phyloP scores from a whole-genome alignment of 352 stramenopile genomes.

The Plasmopara viticola region DNA sequence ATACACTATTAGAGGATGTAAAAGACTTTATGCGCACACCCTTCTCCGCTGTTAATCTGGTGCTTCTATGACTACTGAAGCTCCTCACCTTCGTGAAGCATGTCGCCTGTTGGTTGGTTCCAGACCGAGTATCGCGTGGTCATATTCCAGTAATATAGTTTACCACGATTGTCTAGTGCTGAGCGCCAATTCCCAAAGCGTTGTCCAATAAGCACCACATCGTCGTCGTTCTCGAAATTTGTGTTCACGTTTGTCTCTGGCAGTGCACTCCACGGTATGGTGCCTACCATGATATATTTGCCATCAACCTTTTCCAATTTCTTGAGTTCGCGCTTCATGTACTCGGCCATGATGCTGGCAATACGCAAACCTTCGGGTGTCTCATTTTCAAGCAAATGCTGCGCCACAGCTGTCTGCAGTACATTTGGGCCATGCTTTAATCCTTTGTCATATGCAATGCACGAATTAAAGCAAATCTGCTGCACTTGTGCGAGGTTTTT shows the following conservation, averaged over 20 bases:
- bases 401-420: constrained; percentile 57
- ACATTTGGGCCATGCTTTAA: constrained; percentile 52
- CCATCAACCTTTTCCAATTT: constrained; percentile 67
- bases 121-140: constrained; percentile 77
- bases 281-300: constrained; percentile 66
- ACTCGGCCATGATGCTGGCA: constrained; percentile 50
- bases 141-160: constrained; percentile 87
- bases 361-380: constrained; percentile 47
- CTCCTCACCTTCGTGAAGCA: constrained; percentile 48
- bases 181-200: constrained; percentile 80
- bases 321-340: constrained; percentile 81
- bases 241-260: constrained; percentile 26
- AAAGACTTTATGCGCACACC: no score
- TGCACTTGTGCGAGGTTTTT: constrained; percentile 95
- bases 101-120: constrained; percentile 55
- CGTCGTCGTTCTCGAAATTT: constrained; percentile 31
- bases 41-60: background rate
- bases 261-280: constrained; percentile 59
- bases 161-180: constrained; percentile 78
- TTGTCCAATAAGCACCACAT: constrained; percentile 78
- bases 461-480: constrained; percentile 92
- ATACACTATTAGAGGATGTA: background rate
- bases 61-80: constrained; percentile 17
- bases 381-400: constrained; percentile 73
- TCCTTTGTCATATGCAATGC: constrained; percentile 91